Percentiles rank a stretch among this genome's conserved stretches.
phyloP scores from a whole-genome alignment of 2,329 filamentous ascomycete species.

The Paramyrothecium roridum region DNA sequence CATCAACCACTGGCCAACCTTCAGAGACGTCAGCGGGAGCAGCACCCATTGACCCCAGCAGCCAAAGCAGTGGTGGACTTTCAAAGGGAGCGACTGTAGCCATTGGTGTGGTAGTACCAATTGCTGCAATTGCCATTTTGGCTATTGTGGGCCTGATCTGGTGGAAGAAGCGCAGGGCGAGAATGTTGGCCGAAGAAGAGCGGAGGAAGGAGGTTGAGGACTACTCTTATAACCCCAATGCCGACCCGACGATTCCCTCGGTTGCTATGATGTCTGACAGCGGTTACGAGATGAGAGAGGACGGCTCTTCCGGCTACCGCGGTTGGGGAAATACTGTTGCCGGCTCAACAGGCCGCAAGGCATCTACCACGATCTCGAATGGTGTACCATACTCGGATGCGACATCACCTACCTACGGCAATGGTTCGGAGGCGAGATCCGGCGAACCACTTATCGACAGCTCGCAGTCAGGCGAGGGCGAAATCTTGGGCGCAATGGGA shows the following conservation, averaged over 20 bases:
- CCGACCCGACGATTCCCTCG: conserved; percentile 72
- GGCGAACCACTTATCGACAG: conserved; percentile 58
- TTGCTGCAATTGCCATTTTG: conserved; percentile 80
- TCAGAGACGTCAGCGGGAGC: conserved; percentile 19
- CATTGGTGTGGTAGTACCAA: conserved; percentile 89
- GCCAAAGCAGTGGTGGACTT: conserved; percentile 41
- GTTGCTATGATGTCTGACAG: conserved; percentile 46
- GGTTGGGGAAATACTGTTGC: conserved; percentile 85
- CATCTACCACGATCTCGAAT: conserved; percentile 85
- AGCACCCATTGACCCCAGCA: conserved; percentile 22
- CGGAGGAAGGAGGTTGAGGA: conserved; percentile 95
- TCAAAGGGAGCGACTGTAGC: conserved; percentile 71
- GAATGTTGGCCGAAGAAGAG: conserved; percentile 80
- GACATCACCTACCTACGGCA: conserved; percentile 63
- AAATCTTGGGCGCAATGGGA: conserved; percentile 80
- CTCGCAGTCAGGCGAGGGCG: conserved; percentile 64
- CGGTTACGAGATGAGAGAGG: conserved; percentile 74
- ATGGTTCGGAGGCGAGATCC: conserved; percentile 66
- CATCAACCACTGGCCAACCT: conserved; percentile 11
- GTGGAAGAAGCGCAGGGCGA: conserved; percentile 85
- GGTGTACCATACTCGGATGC: conserved; percentile 72
- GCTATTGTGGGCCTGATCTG: conserved; percentile 75
- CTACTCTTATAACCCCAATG: conserved; percentile 97
- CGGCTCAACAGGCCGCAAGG: conserved; percentile 72
- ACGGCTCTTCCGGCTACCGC: conserved; percentile 75